Evolutionary conservation across 768 basidiomycete species (phyloP).

Genomic region (Mrakia hoshinonis): DNA sequence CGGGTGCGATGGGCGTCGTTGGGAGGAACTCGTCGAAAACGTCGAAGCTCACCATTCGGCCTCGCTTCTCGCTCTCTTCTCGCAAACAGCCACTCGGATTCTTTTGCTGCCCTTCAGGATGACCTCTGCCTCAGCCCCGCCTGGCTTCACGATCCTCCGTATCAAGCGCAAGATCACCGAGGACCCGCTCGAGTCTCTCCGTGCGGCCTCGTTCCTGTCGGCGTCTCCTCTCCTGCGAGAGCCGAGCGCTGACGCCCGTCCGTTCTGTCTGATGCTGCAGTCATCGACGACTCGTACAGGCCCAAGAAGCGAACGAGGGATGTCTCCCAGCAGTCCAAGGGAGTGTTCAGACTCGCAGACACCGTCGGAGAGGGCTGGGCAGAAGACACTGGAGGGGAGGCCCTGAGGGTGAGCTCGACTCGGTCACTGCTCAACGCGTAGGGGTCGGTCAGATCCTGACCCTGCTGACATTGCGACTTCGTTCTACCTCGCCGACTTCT

Average conservation of each 20-base stretch:
- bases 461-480: background rate
- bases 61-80: background rate
- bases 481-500: background rate
- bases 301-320: conserved; percentile 33
- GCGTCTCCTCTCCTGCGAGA: background rate
- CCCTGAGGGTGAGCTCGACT: conserved; percentile 34
- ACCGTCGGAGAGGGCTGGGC: conserved; percentile 40
- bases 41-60: background rate
- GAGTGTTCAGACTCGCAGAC: conserved; percentile 41
- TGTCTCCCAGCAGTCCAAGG: conserved; percentile 30
- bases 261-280: conserved; percentile 24
- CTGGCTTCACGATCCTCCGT: conserved; percentile 36
- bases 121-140: background rate
- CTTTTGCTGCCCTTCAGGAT: background rate
- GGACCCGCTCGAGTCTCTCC: conserved; percentile 38
- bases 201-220: conserved; percentile 29
- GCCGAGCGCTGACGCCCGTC: background rate
- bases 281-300: conserved; percentile 37
- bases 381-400: conserved; percentile 38
- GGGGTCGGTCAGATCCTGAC: background rate
- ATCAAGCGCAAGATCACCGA: conserved; percentile 43
- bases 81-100: background rate
- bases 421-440: background rate
- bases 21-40: background rate
- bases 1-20: background rate